Percentiles rank a stretch among this genome's conserved stretches.
Conservation (phyloP, 306 rosid species). For the Cucumis sativus region DNA sequence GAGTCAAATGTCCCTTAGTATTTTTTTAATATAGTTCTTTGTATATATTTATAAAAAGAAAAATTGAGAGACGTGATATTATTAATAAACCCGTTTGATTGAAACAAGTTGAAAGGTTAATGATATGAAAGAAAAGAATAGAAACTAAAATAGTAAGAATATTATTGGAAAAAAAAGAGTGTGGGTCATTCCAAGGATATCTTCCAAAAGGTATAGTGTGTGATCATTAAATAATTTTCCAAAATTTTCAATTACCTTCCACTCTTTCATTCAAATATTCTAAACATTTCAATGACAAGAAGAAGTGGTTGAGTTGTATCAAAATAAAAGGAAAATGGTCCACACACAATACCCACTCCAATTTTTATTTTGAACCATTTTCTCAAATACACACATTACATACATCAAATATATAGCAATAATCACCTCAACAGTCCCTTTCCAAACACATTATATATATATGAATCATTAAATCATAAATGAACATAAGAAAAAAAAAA, state of each 20-base stretch:
- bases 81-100: too few relatives aligned
- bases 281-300: background rate
- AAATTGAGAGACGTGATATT: too few relatives aligned
- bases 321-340: background rate
- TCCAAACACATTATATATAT: background rate
- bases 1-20: too few relatives aligned
- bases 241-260: background rate
- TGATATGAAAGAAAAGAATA: too few relatives aligned
- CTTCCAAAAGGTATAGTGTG: too few relatives aligned
- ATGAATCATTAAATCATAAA: background rate
- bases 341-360: background rate
- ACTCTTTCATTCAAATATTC: background rate
- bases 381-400: background rate
- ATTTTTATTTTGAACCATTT: background rate
- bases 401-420: background rate
- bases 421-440: background rate
- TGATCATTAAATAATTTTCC: too few relatives aligned
- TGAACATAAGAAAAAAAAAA: background rate
- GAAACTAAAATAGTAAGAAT: too few relatives aligned
- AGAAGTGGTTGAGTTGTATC: background rate
- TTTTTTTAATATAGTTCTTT: too few relatives aligned
- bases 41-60: too few relatives aligned
- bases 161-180: too few relatives aligned
- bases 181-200: too few relatives aligned
- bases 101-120: too few relatives aligned